Base-by-base conservation (phyloP, 2,329 filamentous ascomycete species). In the Pseudopithomyces chartarum region DNA sequence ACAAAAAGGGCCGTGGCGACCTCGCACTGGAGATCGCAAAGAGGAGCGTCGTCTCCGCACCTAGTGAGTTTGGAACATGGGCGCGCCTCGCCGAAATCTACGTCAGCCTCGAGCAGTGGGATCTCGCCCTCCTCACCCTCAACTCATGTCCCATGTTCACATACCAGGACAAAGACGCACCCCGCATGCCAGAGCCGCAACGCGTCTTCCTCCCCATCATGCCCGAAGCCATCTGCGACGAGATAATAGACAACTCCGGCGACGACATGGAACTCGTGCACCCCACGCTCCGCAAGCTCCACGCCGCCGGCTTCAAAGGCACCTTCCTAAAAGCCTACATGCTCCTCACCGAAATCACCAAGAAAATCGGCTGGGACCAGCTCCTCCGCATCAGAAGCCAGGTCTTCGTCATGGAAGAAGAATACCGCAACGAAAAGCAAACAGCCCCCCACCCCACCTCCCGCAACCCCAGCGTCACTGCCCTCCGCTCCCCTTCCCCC, bases 71-170 rank as follows among this genome's bases (percentile, higher is more conserved):
- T 71, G 91, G 91, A 52, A 98, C 95, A 0, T 99, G 95, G 95
- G 94, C 95, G 55, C 85, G 93, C 55, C 79, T 99, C 61, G 93
- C 93, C 2, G 92, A 98, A 73, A 90, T 98, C 32, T 99, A 99
- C 67, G 91, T 98, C 54, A 86, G 89, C 48, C 86, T 96, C 78
- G 95, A 99, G 74, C 91, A 96, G 72, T 99, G 95, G 92, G 95
- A 98, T 71, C 87, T 98, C 65, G 95, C 95, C 0, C 84, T 99
- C 22, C 88, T 96, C 5, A 98, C 95, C 3, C 84, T 99, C 51
- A 99, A 99, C 79, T 99, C 95, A 17, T 99, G 95, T 76, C 95
- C 95, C 8, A 99, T 99, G 95, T 99, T 99, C 76, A 99, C 95
- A 6, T 98, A 99, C 76, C 95, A 98, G 77, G 95, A 99, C 78